Base-by-base conservation (phyloP, 352 stramenopile genomes). In the Phytophthora nicotianae region DNA sequence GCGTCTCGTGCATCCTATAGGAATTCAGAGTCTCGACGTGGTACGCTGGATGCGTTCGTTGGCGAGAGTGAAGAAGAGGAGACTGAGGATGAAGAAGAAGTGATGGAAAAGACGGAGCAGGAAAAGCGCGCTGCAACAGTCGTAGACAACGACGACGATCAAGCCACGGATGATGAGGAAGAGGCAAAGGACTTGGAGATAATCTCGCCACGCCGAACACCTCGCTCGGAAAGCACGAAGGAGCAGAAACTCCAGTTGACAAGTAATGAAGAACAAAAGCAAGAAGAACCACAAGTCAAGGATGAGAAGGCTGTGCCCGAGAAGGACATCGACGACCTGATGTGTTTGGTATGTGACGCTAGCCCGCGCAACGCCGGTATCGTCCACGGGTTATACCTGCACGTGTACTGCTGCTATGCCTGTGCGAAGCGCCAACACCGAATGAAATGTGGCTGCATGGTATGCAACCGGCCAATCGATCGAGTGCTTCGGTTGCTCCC, bases 401-500 rank as follows among this genome's bases (percentile, higher is more conserved):
- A 96, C 43, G 82, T 89, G 27, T 93, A 94, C 62, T 85, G 74
- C 51, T 96, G 87, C 58, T 96, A 86, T 42, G 72, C 69, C 7
- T 96, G 87, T 55, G 87, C 74, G 5, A 96, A 93, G 70, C 76
- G 70, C 4, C 79, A 91, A 52, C 54, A 77, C 11, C 70, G 70
- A 11, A 50, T 68, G n/a, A 81, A 84, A 42, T 50, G 62, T 41
- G 77, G 73, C 11, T 96, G 87, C 24, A 67, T 84, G 58, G 85
- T 94, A 6, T 96, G 87, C 68, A 71, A 88, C 26, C 85, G 86
- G n/a, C 77, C 77, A 13, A 96, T 94, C 16, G 85, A 94, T 37
- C 76, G 69, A 3, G 83, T 96, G 27, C 67, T 96, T 26, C 80
- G 76, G 2, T 50, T 94, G 38, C 68, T 95, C 49, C 87, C 83